Base-by-base conservation (phyloP, 495 filamentous ascomycete species). In the Neurospora sublineolata region DNA sequence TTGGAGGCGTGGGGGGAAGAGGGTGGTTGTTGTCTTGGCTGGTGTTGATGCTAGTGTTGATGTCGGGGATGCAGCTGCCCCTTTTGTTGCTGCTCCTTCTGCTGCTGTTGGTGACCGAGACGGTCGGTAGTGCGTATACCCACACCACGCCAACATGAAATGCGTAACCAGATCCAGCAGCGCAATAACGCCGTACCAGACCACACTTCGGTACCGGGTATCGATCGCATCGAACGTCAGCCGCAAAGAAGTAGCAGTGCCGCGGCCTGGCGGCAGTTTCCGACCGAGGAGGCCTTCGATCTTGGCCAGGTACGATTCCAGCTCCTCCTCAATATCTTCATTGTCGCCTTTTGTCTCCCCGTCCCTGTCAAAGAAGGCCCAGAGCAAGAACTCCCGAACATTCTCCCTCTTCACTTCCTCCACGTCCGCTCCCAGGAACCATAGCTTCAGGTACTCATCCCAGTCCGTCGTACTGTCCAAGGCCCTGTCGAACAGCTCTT, bases 201-300 rank as follows among this genome's bases (percentile, higher is more conserved):
- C 69, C 39, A 92, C 78, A 73, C 86, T 87, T 58, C 89, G 82
- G 75, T 90, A 88, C 71, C 84, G 76, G 79, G 87, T 88, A 41
- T 85, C 81, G 46, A 92, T 84, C 27, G 80, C 76, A 76, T 92
- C 90, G n/a, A 92, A 58, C 12, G 89, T 93, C 68, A 92, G 79
- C 44, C 89, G 82, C 67, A 93, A 76, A 37, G 84, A 78, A 67
- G 80, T 80, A 9, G 87, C 89, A 6, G 77, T 80, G 20, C 87
- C 88, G 69, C 82, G 82, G 20, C 87, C 90, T 4, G 78, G 77
- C 42, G 83, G 80, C 16, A 90, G 78, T 18, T 74, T 76, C 20
- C 82, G 77, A 1, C 84, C 85, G 10, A 89, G 73, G 16, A 83
- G 72, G 36, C 75, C 60, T 77, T 92, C 89, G 16, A 86, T 77